Evolutionary conservation across 2,329 filamentous ascomycete species (phyloP), one percentile per base, ranked within the genome.

Genomic region (Dactylellina leptospora): DNA sequence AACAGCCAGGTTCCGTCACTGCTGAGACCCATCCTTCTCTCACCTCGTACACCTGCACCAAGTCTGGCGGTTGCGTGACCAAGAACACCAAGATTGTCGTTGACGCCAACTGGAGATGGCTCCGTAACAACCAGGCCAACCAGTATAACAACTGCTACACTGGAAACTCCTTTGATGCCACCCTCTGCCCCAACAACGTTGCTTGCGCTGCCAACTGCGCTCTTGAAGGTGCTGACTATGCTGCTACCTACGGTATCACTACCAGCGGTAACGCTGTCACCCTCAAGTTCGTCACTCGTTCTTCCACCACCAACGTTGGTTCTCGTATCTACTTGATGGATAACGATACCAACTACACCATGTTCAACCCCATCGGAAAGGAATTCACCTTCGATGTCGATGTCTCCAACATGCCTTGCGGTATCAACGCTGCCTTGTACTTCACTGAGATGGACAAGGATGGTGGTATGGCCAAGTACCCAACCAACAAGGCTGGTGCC

Each of bases 371-470:
- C 66, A 82, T 87, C 59, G 86, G 86, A 80, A 84, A 88, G 77
- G 88, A 91, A 79, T 87, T 91, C 80, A 88, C 87, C 60, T 90
- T 91, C 73, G 88, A 90, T 61, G 88, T 90, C 23, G 88, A 91
- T 78, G 85, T 89, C 45, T 89, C 87, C 40, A 84, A 84, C 75
- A 81, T 90, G 18, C 84, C 85, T 70, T 91, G 89, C 77, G 89
- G 89, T 71, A 80, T 91, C 69, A 91, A 91, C 79, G 88, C 88
- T 60, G 88, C 88, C 47, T 81, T 91, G 48, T 90, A 91, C 81
- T 83, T 89, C 42, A 82, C 85, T 13, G 81, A 84, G 76, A 89
- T 90, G 87, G 82, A 85, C 9, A 80, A 82, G 4, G 85, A 88
- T 75, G 89, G 88, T 75, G 88, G 87, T 28, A 74, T 82, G 66